Base-by-base conservation (phyloP, 2,329 filamentous ascomycete genomes). In the Pestalotiopsis fici region DNA sequence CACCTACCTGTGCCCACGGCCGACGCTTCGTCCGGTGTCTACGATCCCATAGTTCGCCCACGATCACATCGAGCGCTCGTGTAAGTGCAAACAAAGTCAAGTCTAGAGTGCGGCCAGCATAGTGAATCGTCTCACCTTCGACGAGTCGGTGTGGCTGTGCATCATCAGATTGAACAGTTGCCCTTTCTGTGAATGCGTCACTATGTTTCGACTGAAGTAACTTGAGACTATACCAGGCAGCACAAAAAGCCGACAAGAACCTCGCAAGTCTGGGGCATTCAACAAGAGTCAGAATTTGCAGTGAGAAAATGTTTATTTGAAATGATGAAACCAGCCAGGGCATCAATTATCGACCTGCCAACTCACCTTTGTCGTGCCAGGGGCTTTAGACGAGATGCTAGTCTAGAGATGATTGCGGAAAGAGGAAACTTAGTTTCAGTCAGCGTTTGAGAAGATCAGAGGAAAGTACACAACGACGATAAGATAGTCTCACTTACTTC, bases 11-110 rank as follows among this genome's bases (percentile, higher is more conserved):
- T 65, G 21, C 79, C 78, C 12, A 77, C 74, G 54, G 83, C 81
- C 69, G 83, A 47, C 59, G 23, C 59, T 75, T 60, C 85, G 79
- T 69, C 83, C 81, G 3, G 76, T 69, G 83, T 65, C 83, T 80
- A 55, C 80, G 85, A 18, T 84, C 80, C 91, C 92, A 95, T 27
- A 89, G 74, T 70, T 90, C 86, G 65, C 90, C 90, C 56, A 92
- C 81, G 9, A 93, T 72, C 4, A 93, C 87, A 77, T 96, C 93
- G 12, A 92, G 75, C 57, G 93, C 93, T 71, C 93, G 86, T 12
- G 89, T 90, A 59, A 88, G 83, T 12, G 92, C 88, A 75, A 96
- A 95, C n/a, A 97, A 82, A 0, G 93, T 95, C 37, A 97, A 83
- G 76, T 97, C 93, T 68, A 97, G 85, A 1, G 93, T 95, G 72